Base-by-base conservation (phyloP, 2,329 filamentous ascomycete species). In the Colletotrichum tofieldiae region DNA sequence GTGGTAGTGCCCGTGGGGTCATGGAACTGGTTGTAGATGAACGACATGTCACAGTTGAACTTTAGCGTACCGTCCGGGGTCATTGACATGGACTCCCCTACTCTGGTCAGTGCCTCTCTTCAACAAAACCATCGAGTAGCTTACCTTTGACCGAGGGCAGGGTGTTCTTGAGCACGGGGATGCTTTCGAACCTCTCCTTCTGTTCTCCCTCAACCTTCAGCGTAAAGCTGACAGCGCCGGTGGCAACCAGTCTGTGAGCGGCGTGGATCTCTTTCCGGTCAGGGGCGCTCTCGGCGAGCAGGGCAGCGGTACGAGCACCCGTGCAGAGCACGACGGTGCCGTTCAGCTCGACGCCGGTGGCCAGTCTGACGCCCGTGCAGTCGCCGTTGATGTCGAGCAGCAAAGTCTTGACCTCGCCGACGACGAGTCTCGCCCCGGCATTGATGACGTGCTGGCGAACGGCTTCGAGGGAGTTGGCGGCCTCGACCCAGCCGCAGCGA, bases 1-100 rank as follows among this genome's bases (percentile, higher is more conserved):
- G 92, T 88, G 60, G 78, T 79, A 72, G 86, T 84, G 2, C 87
- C 87, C 2, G 86, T 86, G 2, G 80, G 65, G 0, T 86, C 84
- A 73, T 84, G 84, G 0, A 79, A 80, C 32, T 84, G 77, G 8
- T 84, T 87, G 76, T 91, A 91, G 51, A 85, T 88, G 76, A 91
- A 88, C 66, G 88, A 89, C 26, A 86, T 84, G 61, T 90, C 84
- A 76, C 89, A 89, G 71, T 90, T 91, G 81, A 91, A 90, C 78
- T 92, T 92, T 71, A 92, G 83, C 2, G 87, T 81, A 1, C 87
- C 85, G 41, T 86, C 81, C 4, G 78, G 74, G 11, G 86, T 86
- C 18, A 84, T 84, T 9, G 82, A 84, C 82, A 84, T 84, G 61
- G 82, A 81, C 75, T 84, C 83, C 29, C 82, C 82, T 84, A 74